Base-by-base conservation (phyloP, 345 rosid species). In the Sisymbrium irio region DNA sequence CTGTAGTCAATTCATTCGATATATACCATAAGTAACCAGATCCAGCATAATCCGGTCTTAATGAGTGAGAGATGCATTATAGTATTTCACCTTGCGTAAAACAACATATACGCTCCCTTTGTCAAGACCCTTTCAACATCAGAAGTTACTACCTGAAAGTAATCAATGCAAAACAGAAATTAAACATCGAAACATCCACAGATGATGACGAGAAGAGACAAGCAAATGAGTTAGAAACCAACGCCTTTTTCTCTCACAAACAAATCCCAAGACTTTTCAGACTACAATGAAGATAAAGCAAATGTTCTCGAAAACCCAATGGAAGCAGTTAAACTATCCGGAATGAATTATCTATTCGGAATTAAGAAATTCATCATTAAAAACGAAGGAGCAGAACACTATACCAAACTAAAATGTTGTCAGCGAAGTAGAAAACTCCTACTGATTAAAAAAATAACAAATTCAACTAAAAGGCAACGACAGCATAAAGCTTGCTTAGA, bases 81-180 rank as follows among this genome's bases (percentile, higher is more conserved):
- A 47, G n/a, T 50, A 50, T 50, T 35, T 76, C 73, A 96, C 99
- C 99, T 90, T 61, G 96, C 85, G 66, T 96, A 96, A 49, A 96
- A 87, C 68, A 96, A 87, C 93, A 92, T 89, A 81, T 90, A 92
- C 15, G 97, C 99, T 30, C 91, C 89, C 73, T 82, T 78, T 12
- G 82, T 74, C 65, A 90, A 76, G 65, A 92, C 89, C 73, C 80
- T 85, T 72, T 84, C 97, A 57, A 86, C 82, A 15, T 90, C 96
- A 56, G 83, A 82, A 19, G 85, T 50, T 60, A 86, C 86, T 59
- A 96, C 97, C 99, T 96, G 79, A 56, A 44, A 79, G 72, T 20
- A 33, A 82, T 51, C 70, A 56, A 67, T 5, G 51, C 33, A 53
- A 47, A 61, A 32, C 6, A 45, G 12, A 67, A 51, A 61, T 51